A percentile compares a stretch with the other conserved stretches of the same genome.
phyloP scores from a whole-genome alignment of 805 yeast genomes.

The Candida schatavii region DNA sequence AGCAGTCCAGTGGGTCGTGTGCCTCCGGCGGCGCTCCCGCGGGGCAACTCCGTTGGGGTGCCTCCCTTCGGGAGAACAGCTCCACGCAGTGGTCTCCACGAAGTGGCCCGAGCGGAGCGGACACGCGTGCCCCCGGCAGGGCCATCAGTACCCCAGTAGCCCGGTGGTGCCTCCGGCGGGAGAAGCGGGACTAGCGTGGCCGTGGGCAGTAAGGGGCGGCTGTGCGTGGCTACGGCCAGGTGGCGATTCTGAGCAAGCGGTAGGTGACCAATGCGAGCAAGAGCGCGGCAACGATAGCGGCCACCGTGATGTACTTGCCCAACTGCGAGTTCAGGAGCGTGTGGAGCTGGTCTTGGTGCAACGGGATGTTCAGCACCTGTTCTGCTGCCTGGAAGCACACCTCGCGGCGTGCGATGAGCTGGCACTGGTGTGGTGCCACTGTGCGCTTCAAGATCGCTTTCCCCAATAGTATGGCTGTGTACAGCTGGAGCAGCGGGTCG shows the following conservation, averaged over 20 bases:
- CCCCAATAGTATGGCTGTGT: slow-evolving; percentile 37
- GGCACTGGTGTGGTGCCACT: slow-evolving; percentile 26
- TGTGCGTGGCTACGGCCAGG: neutral
- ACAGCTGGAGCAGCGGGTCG: slow-evolving; percentile 33
- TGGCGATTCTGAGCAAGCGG: slow-evolving; percentile 23
- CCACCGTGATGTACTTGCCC: slow-evolving; percentile 22
- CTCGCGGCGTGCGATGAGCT: slow-evolving; percentile 33
- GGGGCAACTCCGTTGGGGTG: too few relatives aligned
- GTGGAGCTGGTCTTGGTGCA: slow-evolving; percentile 30
- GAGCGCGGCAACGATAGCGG: slow-evolving; percentile 21
- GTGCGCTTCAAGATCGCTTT: slow-evolving; percentile 38
- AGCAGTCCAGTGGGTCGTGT: too few relatives aligned
- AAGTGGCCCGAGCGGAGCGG: neutral
- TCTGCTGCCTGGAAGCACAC: slow-evolving; percentile 42
- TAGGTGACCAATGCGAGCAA: slow-evolving; percentile 24
- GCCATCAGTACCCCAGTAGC: neutral
- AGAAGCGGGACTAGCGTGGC: neutral
- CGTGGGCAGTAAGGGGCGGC: neutral
- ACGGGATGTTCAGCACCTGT: slow-evolving; percentile 41
- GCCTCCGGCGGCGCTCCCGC: too few relatives aligned
- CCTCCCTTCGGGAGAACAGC: too few relatives aligned
- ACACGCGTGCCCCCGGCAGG: neutral
- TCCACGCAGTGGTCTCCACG: too few relatives aligned
- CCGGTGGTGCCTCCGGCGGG: neutral
- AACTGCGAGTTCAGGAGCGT: slow-evolving; percentile 19